These are phyloP conservation scores for Nepenthes alata DNA, from an alignment of 179 eudicot genomes.

Conservation along the genomic window DNA sequence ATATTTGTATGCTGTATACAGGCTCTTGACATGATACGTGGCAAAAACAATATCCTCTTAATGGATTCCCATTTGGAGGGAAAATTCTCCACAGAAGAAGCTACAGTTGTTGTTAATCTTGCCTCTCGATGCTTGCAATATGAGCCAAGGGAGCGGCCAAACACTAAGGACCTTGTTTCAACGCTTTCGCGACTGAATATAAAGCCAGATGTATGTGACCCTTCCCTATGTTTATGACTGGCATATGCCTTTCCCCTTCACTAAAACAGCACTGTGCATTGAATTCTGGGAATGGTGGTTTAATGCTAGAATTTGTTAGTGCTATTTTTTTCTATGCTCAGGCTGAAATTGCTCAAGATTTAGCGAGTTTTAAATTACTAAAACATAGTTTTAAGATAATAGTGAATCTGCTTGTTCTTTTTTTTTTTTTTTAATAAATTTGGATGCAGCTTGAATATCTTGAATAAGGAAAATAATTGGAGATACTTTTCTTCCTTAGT, in stretches of 20 bases:
- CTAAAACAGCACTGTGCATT: neutral
- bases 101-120: conserved; percentile 40
- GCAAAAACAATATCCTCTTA: conserved; percentile 40
- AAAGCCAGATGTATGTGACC: conserved; percentile 35
- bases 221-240: neutral
- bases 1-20: conserved; percentile 8
- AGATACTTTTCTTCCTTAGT: too few species aligned
- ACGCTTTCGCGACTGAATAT: conserved; percentile 39
- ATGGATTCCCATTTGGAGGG: conserved; percentile 72
- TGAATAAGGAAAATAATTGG: too few species aligned
- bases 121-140: conserved; percentile 50
- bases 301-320: too few species aligned
- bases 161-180: conserved; percentile 28
- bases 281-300: neutral
- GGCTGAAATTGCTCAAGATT: too few species aligned
- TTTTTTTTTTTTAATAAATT: too few species aligned
- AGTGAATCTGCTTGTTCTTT: too few species aligned
- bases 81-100: conserved; percentile 55
- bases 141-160: conserved; percentile 58
- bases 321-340: too few species aligned
- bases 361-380: too few species aligned
- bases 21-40: conserved; percentile 73
- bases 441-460: too few species aligned
- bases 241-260: neutral
- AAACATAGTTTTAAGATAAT: too few species aligned